Evolutionary conservation across 2,329 filamentous ascomycete genomes (phyloP).

Genomic region (Colletotrichum sp.): DNA sequence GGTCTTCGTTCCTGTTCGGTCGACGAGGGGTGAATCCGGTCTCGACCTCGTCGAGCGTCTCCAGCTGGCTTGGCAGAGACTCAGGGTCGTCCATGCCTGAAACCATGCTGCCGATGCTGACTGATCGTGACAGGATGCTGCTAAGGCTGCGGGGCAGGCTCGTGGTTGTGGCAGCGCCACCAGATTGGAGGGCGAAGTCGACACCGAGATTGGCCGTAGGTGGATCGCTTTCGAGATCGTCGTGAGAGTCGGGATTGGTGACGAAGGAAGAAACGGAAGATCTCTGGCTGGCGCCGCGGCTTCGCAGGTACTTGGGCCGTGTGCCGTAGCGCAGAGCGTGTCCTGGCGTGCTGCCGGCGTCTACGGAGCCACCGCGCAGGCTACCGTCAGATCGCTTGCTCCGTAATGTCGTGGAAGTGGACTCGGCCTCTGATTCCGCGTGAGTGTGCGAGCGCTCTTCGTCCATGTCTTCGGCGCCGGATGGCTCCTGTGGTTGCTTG

Average conservation of each 20-base stretch:
- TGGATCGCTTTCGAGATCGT: constrained; percentile 73
- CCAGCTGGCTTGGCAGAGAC: constrained; percentile 50
- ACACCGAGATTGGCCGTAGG: constrained; percentile 68
- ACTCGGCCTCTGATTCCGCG: constrained; percentile 30
- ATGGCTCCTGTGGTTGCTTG: constrained; percentile 28
- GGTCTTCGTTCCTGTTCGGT: constrained; percentile 42
- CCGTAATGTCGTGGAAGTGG: constrained; percentile 29
- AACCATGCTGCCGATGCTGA: constrained; percentile 89
- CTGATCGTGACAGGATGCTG: constrained; percentile 71
- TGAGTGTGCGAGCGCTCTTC: constrained; percentile 32
- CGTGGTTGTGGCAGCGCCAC: constrained; percentile 70
- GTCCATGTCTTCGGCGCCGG: constrained; percentile 26
- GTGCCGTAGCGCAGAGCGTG: constrained; percentile 49
- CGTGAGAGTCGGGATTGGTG: constrained; percentile 57
- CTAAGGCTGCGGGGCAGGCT: constrained; percentile 56
- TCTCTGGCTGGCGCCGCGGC: constrained; percentile 61
- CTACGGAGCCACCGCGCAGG: constrained; percentile 34
- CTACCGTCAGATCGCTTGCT: constrained; percentile 37
- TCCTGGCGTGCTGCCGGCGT: constrained; percentile 53
- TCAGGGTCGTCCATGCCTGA: constrained; percentile 73
- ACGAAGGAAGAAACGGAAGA: constrained; percentile 66
- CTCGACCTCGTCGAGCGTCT: constrained; percentile 55
- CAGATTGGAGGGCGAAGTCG: constrained; percentile 84
- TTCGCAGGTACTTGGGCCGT: constrained; percentile 63
- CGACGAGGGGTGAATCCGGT: constrained; percentile 37